Evolutionary conservation across 805 yeast species (phyloP).

Genomic region (Wickerhamomyces rabaulensis): DNA sequence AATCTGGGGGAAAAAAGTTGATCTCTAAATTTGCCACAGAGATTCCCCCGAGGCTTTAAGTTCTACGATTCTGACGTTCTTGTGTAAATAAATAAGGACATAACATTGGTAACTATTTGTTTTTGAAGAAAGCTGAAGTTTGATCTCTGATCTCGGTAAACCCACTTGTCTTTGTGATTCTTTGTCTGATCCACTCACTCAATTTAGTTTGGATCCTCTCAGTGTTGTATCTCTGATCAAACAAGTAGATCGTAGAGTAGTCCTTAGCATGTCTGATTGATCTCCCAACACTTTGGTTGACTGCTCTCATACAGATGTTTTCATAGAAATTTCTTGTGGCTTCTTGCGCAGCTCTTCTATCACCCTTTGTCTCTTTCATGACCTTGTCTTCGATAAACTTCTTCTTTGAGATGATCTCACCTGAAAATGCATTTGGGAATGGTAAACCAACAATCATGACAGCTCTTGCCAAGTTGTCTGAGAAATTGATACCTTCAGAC

Average conservation of each 20-base stretch:
- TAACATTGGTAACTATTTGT: background rate
- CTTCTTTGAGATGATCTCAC: conserved; percentile 71
- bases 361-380: conserved; percentile 38
- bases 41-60: background rate
- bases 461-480: conserved; percentile 82
- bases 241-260: conserved; percentile 66
- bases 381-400: conserved; percentile 54
- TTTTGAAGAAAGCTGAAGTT: conserved; percentile 19
- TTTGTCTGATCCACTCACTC: conserved; percentile 68
- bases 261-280: conserved; percentile 83
- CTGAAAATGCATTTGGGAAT: conserved; percentile 78
- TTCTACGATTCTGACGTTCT: background rate
- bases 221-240: conserved; percentile 58
- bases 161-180: conserved; percentile 23
- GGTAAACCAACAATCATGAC: conserved; percentile 87
- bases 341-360: conserved; percentile 38
- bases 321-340: conserved; percentile 62
- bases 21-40: no score
- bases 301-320: conserved; percentile 83
- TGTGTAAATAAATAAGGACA: background rate
- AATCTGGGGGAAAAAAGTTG: no score
- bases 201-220: conserved; percentile 49
- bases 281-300: conserved; percentile 89
- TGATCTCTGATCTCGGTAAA: conserved; percentile 15
- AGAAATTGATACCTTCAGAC: conserved; percentile 91